These are phyloP conservation scores for Arctostaphylos glauca DNA, from an alignment of 148 eudicot genomes.

Conservation along the genomic window DNA sequence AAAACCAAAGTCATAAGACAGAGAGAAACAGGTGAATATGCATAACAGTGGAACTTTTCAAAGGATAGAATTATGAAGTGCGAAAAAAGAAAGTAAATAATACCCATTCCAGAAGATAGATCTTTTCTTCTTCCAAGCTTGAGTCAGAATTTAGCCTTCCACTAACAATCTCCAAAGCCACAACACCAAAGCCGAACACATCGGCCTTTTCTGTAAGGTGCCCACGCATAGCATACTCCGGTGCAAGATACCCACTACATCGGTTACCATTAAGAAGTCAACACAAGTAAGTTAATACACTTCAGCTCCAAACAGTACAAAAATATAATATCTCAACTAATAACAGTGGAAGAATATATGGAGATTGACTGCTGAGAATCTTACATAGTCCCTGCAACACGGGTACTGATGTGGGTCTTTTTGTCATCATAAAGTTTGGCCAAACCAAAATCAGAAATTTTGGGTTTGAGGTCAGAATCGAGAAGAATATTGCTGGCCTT, in stretches of 20 bases:
- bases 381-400: constrained; percentile 95
- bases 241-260: constrained; percentile 92
- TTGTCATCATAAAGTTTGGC: constrained; percentile 93
- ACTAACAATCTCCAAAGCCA: constrained; percentile 75
- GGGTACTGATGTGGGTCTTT: constrained; percentile 84
- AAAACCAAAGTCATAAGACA: not conserved
- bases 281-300: constrained; percentile 7
- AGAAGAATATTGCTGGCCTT: constrained; percentile 91
- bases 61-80: not conserved
- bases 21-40: not conserved
- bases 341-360: not conserved
- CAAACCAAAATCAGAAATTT: constrained; percentile 93
- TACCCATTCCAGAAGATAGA: constrained; percentile 95
- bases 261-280: constrained; percentile 1
- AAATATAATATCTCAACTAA: not conserved
- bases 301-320: not conserved
- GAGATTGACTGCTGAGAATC: constrained; percentile 16
- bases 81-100: not conserved
- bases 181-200: constrained; percentile 86
- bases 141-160: constrained; percentile 72
- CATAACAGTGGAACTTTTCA: not conserved
- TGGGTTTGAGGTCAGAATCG: constrained; percentile 80
- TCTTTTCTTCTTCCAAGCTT: constrained; percentile 46
- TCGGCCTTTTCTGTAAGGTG: constrained; percentile 93
- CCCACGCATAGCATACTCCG: constrained; percentile 93